phyloP scores from a whole-genome alignment of 2,329 filamentous ascomycete species.

The Penicillium sp. region DNA sequence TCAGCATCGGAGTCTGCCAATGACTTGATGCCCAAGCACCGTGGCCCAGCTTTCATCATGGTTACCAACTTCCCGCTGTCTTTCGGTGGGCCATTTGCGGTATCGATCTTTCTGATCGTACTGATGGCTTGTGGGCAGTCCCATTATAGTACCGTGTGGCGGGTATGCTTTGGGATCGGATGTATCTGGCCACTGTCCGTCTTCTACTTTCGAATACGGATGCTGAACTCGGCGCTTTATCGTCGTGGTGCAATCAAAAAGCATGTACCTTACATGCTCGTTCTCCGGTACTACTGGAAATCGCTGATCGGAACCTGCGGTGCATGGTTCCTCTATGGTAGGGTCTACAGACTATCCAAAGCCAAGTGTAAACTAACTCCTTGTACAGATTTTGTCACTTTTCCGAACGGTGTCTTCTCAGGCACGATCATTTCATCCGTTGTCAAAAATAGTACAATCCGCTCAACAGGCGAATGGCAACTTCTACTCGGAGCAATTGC shows the following conservation, averaged over 20 bases:
- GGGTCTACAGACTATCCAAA: neutral
- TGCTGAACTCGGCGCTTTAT: conserved; percentile 54
- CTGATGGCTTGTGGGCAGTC: conserved; percentile 38
- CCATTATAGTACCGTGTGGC: conserved; percentile 47
- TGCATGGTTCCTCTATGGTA: conserved; percentile 56
- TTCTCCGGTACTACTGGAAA: conserved; percentile 57
- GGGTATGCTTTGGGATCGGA: conserved; percentile 52
- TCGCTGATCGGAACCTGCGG: conserved; percentile 54
- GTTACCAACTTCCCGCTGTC: conserved; percentile 48
- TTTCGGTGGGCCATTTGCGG: conserved; percentile 44
- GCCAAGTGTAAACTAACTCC: neutral
- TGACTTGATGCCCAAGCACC: conserved; percentile 37
- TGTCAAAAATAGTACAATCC: conserved; percentile 40
- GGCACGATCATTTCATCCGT: conserved; percentile 46
- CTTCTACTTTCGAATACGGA: conserved; percentile 58
- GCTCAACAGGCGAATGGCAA: conserved; percentile 51
- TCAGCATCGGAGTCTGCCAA: conserved; percentile 28
- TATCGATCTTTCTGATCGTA: conserved; percentile 51
- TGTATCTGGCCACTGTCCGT: conserved; percentile 53
- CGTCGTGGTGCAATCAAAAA: conserved; percentile 55
- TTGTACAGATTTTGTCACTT: conserved; percentile 42
- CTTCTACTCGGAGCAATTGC: conserved; percentile 44
- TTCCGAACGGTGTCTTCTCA: conserved; percentile 51
- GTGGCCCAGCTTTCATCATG: conserved; percentile 48
- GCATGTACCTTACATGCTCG: conserved; percentile 51